Conservation (phyloP, 108 stramenopile genomes). For the Cyclotella kingstonii region DNA sequence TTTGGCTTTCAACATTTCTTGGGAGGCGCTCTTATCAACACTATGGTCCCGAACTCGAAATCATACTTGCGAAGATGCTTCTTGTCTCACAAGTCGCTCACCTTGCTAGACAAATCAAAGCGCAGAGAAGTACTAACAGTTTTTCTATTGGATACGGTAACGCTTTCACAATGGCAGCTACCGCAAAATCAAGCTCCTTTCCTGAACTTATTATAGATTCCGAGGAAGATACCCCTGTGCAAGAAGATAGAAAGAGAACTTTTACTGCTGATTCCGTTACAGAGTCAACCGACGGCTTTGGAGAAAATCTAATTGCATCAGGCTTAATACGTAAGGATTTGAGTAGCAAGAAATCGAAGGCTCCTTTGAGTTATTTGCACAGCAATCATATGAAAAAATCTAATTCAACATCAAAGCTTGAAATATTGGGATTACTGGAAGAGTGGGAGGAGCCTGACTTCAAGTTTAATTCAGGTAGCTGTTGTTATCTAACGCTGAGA, state of each 20-base stretch:
- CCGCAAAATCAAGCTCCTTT: slow-evolving; percentile 1
- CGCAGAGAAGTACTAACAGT: slow-evolving; percentile 3
- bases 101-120: slow-evolving; percentile 37
- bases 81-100: slow-evolving; percentile 51
- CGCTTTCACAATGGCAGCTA: slow-evolving; percentile 21
- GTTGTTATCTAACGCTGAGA: too few relatives aligned
- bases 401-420: slow-evolving; percentile 4
- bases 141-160: slow-evolving; percentile 9
- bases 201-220: slow-evolving; percentile 27
- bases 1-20: slow-evolving; percentile 57
- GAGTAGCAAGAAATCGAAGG: neutral
- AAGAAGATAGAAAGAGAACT: neutral
- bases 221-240: slow-evolving; percentile 14
- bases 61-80: slow-evolving; percentile 61
- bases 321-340: slow-evolving; percentile 9
- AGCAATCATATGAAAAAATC: neutral
- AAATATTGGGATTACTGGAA: slow-evolving; percentile 38
- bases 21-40: slow-evolving; percentile 48
- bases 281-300: slow-evolving; percentile 20
- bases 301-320: slow-evolving; percentile 15
- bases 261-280: neutral
- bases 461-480: neutral
- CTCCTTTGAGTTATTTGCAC: neutral
- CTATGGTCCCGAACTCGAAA: slow-evolving; percentile 55
- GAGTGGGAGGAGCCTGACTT: slow-evolving; percentile 52